Evolutionary conservation across 1,284 basidiomycete genomes (phyloP), one percentile per base, ranked within the genome.

Genomic region (Cryptococcus neoformans): DNA sequence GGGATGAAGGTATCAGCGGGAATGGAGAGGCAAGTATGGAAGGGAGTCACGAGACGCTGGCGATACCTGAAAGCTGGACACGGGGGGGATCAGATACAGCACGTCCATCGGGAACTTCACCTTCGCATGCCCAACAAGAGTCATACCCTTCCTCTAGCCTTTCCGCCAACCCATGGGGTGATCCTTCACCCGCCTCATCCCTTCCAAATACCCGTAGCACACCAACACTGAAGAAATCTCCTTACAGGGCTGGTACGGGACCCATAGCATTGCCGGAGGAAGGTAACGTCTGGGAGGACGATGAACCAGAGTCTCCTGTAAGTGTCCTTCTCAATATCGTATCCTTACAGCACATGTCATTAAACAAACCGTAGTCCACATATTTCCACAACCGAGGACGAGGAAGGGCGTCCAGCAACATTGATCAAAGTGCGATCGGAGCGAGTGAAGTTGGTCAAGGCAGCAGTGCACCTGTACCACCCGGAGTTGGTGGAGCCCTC

Each of bases 221-320:
- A 41, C 10, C 10, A 10, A 10, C 40, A 41, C 40, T 41, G 11
- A 41, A 41, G n/a, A 41, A 41, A n/a, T 11, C 11, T 10, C 10
- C 10, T 10, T 41, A 10, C 10, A n/a, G 4, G 51, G 49, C 21
- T 36, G 47, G 16, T 50, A 51, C 8, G 11, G 91, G 90, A 0
- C 87, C 92, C 44, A 92, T 92, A 59, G 86, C 87, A 79, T 76
- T 93, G 2, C 89, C 89, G 0, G 89, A 74, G 47, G 83, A 85
- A 64, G 34, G 45, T 16, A 87, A 82, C 48, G 82, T 84, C 41
- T 90, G 88, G 87, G 76, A 76, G 12, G 82, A 76, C 53, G 65
- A 63, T 35, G 63, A 64, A n/a, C 54, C 52, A 8, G 58, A 55
- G 36, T 65, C 65, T 6, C 68, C 68, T 40, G 68, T 70, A 52